phyloP scores from a whole-genome alignment of 208 protist genomes.

The Eutreptiella sp. region DNA sequence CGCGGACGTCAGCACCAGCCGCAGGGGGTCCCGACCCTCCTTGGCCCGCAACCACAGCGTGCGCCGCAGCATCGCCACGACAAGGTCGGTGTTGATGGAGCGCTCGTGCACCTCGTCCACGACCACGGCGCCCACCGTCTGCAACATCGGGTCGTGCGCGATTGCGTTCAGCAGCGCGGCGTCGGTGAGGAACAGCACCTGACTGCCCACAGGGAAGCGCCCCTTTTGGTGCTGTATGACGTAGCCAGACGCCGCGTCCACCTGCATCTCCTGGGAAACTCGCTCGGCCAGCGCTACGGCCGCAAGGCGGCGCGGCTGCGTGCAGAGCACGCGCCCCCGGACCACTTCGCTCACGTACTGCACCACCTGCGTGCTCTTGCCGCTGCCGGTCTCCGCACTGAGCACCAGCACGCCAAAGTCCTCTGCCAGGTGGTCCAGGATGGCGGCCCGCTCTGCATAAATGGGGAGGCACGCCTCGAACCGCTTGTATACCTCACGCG shows the following conservation, averaged over 20 bases:
- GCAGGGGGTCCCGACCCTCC: slow-evolving; percentile 78
- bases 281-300: slow-evolving; percentile 95
- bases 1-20: slow-evolving; percentile 82
- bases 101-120: slow-evolving; percentile 99
- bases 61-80: slow-evolving; percentile 94
- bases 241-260: slow-evolving; percentile 97
- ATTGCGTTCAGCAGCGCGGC: slow-evolving; percentile 96
- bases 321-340: slow-evolving; percentile 71
- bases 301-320: slow-evolving; percentile 97
- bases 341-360: slow-evolving; percentile 68
- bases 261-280: slow-evolving; percentile 95
- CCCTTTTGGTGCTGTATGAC: slow-evolving; percentile 96
- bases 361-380: slow-evolving; percentile 90
- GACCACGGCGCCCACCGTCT: slow-evolving; percentile 90
- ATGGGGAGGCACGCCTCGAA: too few species aligned
- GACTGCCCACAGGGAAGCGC: slow-evolving; percentile 79
- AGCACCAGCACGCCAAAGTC: slow-evolving; percentile 1
- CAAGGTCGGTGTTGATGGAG: slow-evolving; percentile 95
- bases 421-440: too few species aligned
- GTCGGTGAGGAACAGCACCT: slow-evolving; percentile 97
- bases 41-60: slow-evolving; percentile 51
- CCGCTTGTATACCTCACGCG: too few species aligned
- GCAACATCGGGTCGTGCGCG: slow-evolving; percentile 80
- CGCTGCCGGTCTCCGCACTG: slow-evolving; percentile 77
- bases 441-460: too few species aligned